A percentile compares a stretch with the other conserved stretches of the same genome.
These are phyloP conservation scores for Penicillium cosmopolitanum DNA, from an alignment of 495 filamentous ascomycete genomes.

Conservation along the genomic window DNA sequence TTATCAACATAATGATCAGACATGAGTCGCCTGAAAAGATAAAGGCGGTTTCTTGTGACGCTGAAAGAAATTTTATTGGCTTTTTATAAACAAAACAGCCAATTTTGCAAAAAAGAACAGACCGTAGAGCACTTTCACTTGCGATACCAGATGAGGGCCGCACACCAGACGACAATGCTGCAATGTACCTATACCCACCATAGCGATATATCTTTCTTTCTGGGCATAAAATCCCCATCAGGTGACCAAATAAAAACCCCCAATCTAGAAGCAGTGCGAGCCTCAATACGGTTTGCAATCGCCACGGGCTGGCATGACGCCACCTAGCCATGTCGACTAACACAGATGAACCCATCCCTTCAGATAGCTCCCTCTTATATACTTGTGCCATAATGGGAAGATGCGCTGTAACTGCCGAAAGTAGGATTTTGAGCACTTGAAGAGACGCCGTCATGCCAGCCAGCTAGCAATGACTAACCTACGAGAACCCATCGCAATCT, in stretches of 20 bases:
- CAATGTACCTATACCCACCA: slow-evolving; percentile 17
- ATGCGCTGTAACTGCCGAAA: slow-evolving; percentile 3
- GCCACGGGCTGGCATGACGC: slow-evolving; percentile 37
- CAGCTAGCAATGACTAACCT: slow-evolving; percentile 25
- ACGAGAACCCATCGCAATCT: slow-evolving; percentile 22
- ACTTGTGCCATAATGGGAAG: slow-evolving; percentile 20
- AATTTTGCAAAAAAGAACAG: no score
- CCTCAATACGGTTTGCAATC: no score
- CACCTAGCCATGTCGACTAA: slow-evolving; percentile 21
- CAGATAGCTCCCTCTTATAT: slow-evolving; percentile 5
- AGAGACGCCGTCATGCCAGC: neutral
- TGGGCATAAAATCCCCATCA: slow-evolving; percentile 32
- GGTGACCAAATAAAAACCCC: slow-evolving; percentile 35
- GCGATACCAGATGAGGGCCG: no score
- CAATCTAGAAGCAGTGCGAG: slow-evolving; percentile 39
- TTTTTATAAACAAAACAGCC: no score
- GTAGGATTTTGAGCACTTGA: neutral
- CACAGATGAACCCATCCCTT: slow-evolving; percentile 12
- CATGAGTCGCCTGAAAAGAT: no score
- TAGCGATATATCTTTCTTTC: slow-evolving; percentile 38
- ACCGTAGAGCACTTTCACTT: no score
- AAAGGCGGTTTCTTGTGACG: no score
- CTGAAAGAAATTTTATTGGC: no score
- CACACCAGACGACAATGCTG: no score
- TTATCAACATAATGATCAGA: no score